Evolutionary conservation across 768 basidiomycete genomes (phyloP).

Genomic region (Favolaschia claudopus): DNA sequence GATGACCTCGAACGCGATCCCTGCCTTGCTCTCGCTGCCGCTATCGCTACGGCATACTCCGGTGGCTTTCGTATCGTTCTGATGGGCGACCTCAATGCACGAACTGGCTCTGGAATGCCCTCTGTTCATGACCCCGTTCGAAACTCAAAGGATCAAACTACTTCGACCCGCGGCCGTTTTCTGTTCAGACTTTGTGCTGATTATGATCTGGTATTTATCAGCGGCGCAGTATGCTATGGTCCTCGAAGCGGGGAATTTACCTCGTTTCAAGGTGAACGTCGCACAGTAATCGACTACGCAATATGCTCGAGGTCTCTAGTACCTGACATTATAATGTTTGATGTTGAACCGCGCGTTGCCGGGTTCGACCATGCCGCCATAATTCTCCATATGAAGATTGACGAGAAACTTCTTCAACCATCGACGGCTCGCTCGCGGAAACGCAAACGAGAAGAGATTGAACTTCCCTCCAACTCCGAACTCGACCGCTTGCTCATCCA

Average conservation of each 20-base stretch:
- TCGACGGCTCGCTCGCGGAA: not conserved
- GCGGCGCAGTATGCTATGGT: not conserved
- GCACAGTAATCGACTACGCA: slow-evolving; percentile 3
- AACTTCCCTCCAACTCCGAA: not conserved
- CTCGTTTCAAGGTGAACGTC: not conserved
- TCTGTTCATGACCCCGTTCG: not conserved
- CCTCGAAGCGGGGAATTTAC: not conserved
- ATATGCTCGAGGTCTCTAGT: not conserved
- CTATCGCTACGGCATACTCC: not conserved
- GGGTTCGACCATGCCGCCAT: not conserved
- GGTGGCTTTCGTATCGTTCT: not conserved
- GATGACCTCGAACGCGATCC: not conserved
- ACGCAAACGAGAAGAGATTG: not conserved
- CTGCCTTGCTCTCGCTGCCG: not conserved
- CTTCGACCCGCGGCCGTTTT: not conserved
- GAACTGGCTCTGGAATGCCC: not conserved
- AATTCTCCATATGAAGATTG: not conserved
- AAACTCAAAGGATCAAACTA: not conserved
- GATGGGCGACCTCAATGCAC: not conserved
- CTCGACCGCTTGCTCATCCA: not conserved
- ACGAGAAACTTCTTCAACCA: not conserved
- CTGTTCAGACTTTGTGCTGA: not conserved
- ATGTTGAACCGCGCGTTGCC: not conserved
- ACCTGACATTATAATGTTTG: not conserved
- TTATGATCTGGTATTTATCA: slow-evolving; percentile 6